These are phyloP conservation scores for Scutellaria galericulata DNA, from an alignment of 257 asterid species.

Conservation along the genomic window DNA sequence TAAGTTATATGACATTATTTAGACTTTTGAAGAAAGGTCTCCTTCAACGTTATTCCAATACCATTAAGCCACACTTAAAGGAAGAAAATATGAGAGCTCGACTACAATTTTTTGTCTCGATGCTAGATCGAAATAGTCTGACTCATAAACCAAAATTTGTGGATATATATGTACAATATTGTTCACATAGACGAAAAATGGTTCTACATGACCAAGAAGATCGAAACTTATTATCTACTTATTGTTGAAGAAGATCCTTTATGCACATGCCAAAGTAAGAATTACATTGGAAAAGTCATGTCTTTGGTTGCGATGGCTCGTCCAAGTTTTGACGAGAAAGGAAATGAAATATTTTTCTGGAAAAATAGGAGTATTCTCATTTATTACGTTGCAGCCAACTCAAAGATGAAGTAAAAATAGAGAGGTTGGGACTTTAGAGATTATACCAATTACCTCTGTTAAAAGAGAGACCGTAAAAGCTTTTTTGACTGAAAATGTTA, in stretches of 20 bases:
- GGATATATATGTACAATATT: background rate
- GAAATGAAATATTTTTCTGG: too few species aligned
- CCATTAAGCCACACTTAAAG: background rate
- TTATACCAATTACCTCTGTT: too few species aligned
- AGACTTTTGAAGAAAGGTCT: background rate
- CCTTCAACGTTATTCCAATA: background rate
- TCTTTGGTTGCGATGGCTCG: too few species aligned
- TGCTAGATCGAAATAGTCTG: background rate
- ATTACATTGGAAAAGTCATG: too few species aligned
- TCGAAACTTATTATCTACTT: background rate
- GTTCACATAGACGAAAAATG: background rate
- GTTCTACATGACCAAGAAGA: background rate
- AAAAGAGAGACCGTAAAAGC: too few species aligned
- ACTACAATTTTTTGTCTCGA: background rate
- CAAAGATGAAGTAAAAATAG: too few species aligned
- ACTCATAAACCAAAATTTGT: background rate
- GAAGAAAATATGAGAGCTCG: constrained; percentile 1
- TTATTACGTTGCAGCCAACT: background rate
- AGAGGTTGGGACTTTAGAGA: too few species aligned
- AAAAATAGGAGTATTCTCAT: background rate
- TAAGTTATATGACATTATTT: background rate
- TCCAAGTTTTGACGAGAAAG: too few species aligned
- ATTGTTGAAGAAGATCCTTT: background rate
- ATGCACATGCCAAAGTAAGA: background rate
- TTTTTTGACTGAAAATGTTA: too few species aligned